Percentiles rank a stretch among this genome's conserved stretches.
These are phyloP conservation scores for Papilionanthe hybrid DNA, from an alignment of 116 monocot species.

Conservation along the genomic window DNA sequence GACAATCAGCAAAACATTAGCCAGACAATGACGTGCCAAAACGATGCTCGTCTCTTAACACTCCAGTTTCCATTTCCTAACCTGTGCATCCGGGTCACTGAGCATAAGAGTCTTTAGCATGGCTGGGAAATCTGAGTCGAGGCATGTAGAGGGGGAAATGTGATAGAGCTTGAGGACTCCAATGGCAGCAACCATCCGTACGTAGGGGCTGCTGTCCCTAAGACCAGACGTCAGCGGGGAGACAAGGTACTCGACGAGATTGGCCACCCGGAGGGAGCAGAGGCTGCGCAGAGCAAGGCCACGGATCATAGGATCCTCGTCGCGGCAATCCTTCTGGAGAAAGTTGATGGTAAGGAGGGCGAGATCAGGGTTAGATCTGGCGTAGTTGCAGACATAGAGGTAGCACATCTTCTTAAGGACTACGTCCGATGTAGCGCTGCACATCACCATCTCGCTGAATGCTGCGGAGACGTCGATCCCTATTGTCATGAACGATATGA, in stretches of 20 bases:
- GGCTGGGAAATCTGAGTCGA: constrained; percentile 72
- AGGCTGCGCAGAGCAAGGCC: constrained; percentile 85
- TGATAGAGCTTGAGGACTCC: constrained; percentile 83
- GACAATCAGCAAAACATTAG: background rate
- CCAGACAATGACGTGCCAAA: background rate
- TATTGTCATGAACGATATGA: constrained; percentile 94
- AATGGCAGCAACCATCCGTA: constrained; percentile 70
- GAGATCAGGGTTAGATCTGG: constrained; percentile 80
- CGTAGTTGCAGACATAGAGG: constrained; percentile 89
- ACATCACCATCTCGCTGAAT: constrained; percentile 99
- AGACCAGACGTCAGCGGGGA: constrained; percentile 64
- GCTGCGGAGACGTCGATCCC: constrained; percentile 90
- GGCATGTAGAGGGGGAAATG: constrained; percentile 66
- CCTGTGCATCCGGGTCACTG: constrained; percentile 90
- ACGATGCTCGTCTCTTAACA: background rate
- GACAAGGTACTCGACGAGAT: constrained; percentile 90
- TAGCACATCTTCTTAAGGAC: constrained; percentile 99
- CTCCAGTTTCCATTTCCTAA: constrained; percentile 7
- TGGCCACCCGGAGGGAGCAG: constrained; percentile 76
- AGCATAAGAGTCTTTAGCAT: constrained; percentile 71
- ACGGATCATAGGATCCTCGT: constrained; percentile 90
- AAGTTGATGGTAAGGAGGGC: constrained; percentile 97
- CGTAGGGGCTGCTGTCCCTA: constrained; percentile 66
- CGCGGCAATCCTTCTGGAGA: constrained; percentile 84
- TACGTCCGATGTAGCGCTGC: constrained; percentile 93